A percentile compares a stretch with the other conserved stretches of the same genome.
phyloP scores from a whole-genome alignment of 768 basidiomycete genomes.

The Tremella mesenterica region DNA sequence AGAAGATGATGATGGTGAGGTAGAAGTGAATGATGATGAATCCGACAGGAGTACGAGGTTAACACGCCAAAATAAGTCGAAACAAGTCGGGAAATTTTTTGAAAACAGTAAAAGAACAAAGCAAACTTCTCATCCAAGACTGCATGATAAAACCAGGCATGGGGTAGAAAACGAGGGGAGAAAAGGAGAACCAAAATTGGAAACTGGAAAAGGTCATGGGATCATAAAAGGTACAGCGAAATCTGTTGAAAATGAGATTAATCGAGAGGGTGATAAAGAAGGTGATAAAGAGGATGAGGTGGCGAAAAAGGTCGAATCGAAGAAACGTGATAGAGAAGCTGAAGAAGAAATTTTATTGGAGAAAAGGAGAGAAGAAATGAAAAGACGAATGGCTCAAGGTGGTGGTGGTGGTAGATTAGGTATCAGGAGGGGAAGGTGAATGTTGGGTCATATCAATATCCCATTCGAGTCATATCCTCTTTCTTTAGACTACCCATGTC shows the following conservation, averaged over 20 bases:
- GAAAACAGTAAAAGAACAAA: too few relatives aligned
- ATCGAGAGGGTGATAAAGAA: slow-evolving; percentile 8
- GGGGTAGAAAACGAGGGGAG: not conserved
- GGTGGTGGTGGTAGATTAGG: slow-evolving; percentile 27
- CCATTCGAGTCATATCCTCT: too few relatives aligned
- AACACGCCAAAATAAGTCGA: too few relatives aligned
- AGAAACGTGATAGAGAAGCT: slow-evolving; percentile 15
- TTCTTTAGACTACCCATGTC: too few relatives aligned
- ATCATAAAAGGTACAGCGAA: not conserved
- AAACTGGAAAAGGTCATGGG: slow-evolving; percentile 1
- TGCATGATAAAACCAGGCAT: not conserved
- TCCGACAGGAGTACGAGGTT: too few relatives aligned
- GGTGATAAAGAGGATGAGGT: too few relatives aligned
- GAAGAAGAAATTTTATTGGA: slow-evolving; percentile 26
- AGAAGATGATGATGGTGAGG: too few relatives aligned
- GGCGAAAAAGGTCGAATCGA: too few relatives aligned
- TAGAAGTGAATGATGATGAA: too few relatives aligned
- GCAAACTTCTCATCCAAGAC: slow-evolving; percentile 1
- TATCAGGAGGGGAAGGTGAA: slow-evolving; percentile 6
- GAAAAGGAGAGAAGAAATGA: slow-evolving; percentile 21
- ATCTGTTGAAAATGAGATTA: not conserved
- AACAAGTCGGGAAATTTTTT: too few relatives aligned
- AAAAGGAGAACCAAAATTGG: not conserved
- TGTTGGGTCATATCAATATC: too few relatives aligned
- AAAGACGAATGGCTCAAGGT: slow-evolving; percentile 28